Percentiles rank a stretch among this genome's conserved stretches.
Conservation (phyloP, 306 rosid genomes). For the Albizia julibrissin region DNA sequence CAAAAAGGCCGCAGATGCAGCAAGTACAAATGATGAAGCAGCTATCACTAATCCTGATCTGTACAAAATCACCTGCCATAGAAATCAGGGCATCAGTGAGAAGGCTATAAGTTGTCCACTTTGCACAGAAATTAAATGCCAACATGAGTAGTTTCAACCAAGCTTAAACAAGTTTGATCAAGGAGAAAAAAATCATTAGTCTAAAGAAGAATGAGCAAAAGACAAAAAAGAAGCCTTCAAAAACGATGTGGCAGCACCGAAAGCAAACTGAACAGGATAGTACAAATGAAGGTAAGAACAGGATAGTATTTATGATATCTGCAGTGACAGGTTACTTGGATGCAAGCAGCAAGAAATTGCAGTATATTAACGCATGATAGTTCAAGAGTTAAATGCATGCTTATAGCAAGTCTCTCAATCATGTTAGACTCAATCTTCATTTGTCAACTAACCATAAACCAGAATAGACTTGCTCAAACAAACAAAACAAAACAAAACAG, state of each 20-base stretch:
- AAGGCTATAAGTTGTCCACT: neutral
- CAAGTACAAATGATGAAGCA: slow-evolving; percentile 70
- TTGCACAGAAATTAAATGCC: neutral
- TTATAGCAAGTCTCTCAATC: neutral
- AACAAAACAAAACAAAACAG: neutral
- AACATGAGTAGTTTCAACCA: neutral
- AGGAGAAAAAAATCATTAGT: neutral
- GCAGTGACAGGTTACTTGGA: neutral
- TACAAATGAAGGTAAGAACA: neutral
- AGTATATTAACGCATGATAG: neutral
- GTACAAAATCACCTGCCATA: slow-evolving; percentile 73
- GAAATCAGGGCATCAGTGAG: slow-evolving; percentile 28
- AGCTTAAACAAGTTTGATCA: neutral
- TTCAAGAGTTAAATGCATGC: neutral
- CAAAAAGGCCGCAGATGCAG: slow-evolving; percentile 67
- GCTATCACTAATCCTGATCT: slow-evolving; percentile 81
- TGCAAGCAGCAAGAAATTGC: neutral
- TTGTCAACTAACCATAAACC: neutral
- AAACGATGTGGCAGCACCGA: neutral
- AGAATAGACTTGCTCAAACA: neutral
- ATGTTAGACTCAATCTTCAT: neutral
- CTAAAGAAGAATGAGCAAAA: neutral
- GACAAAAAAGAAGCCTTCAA: neutral
- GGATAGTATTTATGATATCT: neutral
- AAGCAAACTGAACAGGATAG: neutral